Base-by-base conservation (phyloP, 164 flowering plant genomes). In the Aristolochia californica region DNA sequence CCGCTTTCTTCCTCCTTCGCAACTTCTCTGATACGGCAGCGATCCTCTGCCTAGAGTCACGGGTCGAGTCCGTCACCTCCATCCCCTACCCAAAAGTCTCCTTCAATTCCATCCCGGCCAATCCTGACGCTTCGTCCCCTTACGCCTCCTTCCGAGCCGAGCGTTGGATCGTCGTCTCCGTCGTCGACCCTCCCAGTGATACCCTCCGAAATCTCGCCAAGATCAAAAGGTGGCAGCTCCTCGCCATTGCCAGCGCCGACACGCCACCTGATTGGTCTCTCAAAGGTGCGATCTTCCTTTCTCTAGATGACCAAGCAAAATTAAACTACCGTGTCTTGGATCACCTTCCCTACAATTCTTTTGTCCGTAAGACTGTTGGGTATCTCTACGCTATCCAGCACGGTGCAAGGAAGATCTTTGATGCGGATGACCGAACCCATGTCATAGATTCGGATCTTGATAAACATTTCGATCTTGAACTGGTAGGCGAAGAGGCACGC, bases 311-410 rank as follows among this genome's bases (percentile, higher is more conserved):
- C 57, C 99, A 93, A 59, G 83, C 95, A 4, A 75, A 63, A 27
- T 70, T 94, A 60, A 88, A 90, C 28, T 94, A 80, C 67, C 79
- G 95, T 13, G 77, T 90, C 45, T 59, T 80, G 43, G 91, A 84
- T 67, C 79, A 73, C 55, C 70, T 94, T 34, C 99, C 99, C 30
- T 89, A 81, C 56, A 83, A 84, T 80, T 94, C 99, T 3, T 83
- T 72, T 64, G 78, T 94, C 58, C 77, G 99, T 69, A 94, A 94
- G 65, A 77, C 57, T 51, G 84, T 84, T 55, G 99, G 99, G 23
- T 94, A 90, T 62, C 75, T 94, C 63, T 94, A 82, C 60, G 99
- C 99, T 9, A 87, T 94, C 54, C 99, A 94, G 54, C 97, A 94
- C 51, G 99, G 99, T 13, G 99, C 97, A 1, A 83, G 81, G 68